Percentiles rank a stretch among this genome's conserved stretches.
Conservation (phyloP, 441 rosid genomes). For the Erysimum cheiri region DNA sequence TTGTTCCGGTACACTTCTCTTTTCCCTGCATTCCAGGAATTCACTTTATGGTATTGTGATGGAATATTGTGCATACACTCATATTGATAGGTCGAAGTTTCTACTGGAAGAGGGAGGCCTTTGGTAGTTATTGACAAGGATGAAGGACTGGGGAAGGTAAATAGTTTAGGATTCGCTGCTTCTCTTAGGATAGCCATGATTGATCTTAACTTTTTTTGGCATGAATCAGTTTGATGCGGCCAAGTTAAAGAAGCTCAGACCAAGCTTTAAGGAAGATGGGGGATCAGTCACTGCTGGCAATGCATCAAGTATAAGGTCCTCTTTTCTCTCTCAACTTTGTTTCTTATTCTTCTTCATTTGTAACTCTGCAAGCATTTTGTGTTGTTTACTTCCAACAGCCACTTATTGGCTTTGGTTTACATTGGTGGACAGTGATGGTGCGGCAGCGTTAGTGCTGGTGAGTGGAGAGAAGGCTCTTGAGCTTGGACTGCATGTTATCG, state of each 20-base stretch:
- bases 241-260: slow-evolving; percentile 81
- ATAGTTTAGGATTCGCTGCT: slow-evolving; percentile 9
- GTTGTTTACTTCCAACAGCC: slow-evolving; percentile 7
- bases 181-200: slow-evolving; percentile 9
- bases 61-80: slow-evolving; percentile 32
- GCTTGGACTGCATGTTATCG: slow-evolving; percentile 85
- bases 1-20: slow-evolving; percentile 62
- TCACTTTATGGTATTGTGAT: slow-evolving; percentile 26
- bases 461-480: slow-evolving; percentile 83
- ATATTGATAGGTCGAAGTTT: slow-evolving; percentile 71
- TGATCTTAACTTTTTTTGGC: slow-evolving; percentile 18
- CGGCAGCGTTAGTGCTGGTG: slow-evolving; percentile 87
- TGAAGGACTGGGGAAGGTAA: slow-evolving; percentile 87
- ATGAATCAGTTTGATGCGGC: slow-evolving; percentile 76
- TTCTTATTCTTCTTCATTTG: slow-evolving; percentile 12
- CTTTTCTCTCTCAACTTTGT: slow-evolving; percentile 20
- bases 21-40: slow-evolving; percentile 27
- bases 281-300: slow-evolving; percentile 98
- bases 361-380: slow-evolving; percentile 18
- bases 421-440: slow-evolving; percentile 79
- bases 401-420: slow-evolving; percentile 19
- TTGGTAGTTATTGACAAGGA: slow-evolving; percentile 63
- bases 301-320: slow-evolving; percentile 93
- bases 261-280: slow-evolving; percentile 84
- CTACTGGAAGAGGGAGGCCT: slow-evolving; percentile 75